A percentile compares a stretch with the other conserved stretches of the same genome.
Evolutionary conservation across 108 stramenopile species (phyloP).

Genomic region (Skeletonema grethae): DNA sequence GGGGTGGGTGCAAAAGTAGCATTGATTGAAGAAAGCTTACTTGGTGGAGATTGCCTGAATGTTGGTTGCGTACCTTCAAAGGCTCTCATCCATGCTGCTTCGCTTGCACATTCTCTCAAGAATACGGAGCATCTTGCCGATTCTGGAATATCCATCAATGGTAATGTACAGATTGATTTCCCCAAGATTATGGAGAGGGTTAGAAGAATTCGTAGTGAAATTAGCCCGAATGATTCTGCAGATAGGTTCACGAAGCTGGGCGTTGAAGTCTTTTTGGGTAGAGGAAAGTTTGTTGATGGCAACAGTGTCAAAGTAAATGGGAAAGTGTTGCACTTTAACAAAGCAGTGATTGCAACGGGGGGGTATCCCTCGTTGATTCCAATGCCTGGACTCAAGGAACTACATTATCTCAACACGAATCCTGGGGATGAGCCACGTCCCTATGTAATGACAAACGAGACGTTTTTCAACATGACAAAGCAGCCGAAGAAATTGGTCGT

Average conservation of each 20-base stretch:
- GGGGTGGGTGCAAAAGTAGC: constrained; percentile 79
- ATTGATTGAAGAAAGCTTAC: constrained; percentile 80
- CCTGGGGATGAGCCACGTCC: constrained; percentile 38
- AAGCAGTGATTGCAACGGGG: constrained; percentile 85
- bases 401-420: constrained; percentile 52
- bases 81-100: constrained; percentile 79
- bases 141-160: constrained; percentile 65
- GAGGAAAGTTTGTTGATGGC: constrained; percentile 56
- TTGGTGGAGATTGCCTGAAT: constrained; percentile 93
- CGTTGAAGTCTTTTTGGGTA: constrained; percentile 66
- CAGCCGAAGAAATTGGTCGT: constrained; percentile 78
- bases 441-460: constrained; percentile 84
- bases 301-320: constrained; percentile 66
- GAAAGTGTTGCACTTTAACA: constrained; percentile 59
- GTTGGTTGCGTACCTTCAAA: constrained; percentile 93
- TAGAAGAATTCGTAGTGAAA: constrained; percentile 70
- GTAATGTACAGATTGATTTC: constrained; percentile 78
- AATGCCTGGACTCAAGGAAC: constrained; percentile 60
- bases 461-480: constrained; percentile 82
- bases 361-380: constrained; percentile 76
- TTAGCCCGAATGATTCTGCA: constrained; percentile 81
- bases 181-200: constrained; percentile 85
- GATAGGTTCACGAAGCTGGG: constrained; percentile 74
- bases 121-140: constrained; percentile 51
- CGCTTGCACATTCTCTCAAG: constrained; percentile 54